Evolutionary conservation across 345 rosid species (phyloP), one percentile per base, ranked within the genome.

Genomic region (Rhizophora apiculata): DNA sequence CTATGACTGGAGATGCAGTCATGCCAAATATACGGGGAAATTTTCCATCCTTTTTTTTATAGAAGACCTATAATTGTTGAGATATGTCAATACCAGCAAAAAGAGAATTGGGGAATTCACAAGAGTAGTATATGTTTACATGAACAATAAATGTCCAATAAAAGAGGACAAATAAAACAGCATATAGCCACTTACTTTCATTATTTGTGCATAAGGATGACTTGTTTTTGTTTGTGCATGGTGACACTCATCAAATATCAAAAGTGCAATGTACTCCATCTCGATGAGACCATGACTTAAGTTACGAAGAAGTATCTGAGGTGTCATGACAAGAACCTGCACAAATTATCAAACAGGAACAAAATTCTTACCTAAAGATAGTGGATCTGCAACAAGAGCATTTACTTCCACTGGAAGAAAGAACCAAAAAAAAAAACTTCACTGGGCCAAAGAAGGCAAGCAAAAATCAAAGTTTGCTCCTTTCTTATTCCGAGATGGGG

Each of bases 261-360:
- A 81, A 78, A 94, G 97, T 60, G 96, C 87, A 69, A 94, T 88
- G 22, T 67, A 78, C 51, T 94, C 95, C 98, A 94, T 89, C 90
- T 69, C 87, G 80, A 94, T 85, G 86, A 89, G 88, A 75, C 97
- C 82, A 83, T 94, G 98, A 66, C 89, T 85, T 74, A 94, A 86
- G 80, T 81, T 74, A 64, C 75, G 81, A 64, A 91, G 85, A 63
- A 94, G 83, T 77, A 86, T 82, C 69, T 85, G 85, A 22, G 98
- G 98, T 53, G 96, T 94, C 98, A 94, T 89, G 56, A 89, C 96
- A 75, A 93, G 88, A 82, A 94, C 92, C 98, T 94, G 85, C 78
- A 67, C 26, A 68, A 67, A 76, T 66, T 46, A 65, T 43, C 54
- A 54, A 54, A 49, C 51, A 64, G 20, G 60, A 37, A 57, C 64